A percentile compares a stretch with the other conserved stretches of the same genome.
Evolutionary conservation across 2,329 filamentous ascomycete species (phyloP).

Genomic region (Colletotrichum australisinense): DNA sequence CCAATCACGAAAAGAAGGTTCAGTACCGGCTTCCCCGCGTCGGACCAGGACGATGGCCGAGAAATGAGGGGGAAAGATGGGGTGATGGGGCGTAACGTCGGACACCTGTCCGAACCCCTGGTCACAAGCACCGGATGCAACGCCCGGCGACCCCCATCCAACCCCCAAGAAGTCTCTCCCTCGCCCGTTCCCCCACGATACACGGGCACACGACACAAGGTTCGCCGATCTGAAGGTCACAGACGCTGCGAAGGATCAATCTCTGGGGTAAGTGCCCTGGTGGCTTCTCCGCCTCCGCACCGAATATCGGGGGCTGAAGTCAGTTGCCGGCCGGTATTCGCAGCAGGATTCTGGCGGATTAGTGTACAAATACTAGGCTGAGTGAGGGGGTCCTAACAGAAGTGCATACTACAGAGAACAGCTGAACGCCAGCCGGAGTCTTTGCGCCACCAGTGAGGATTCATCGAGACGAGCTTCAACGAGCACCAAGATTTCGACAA

Average conservation of each 20-base stretch:
- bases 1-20: not conserved
- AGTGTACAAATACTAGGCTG: conserved; percentile 16
- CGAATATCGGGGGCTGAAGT: not conserved
- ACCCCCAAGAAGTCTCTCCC: not conserved
- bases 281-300: not conserved
- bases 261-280: not conserved
- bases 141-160: not conserved
- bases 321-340: not conserved
- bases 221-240: not conserved
- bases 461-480: not conserved
- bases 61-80: conserved; percentile 22
- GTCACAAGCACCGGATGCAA: not conserved
- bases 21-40: conserved; percentile 16
- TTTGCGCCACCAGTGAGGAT: not conserved
- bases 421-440: not conserved
- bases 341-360: not conserved
- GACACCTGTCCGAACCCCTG: conserved; percentile 11
- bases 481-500: not conserved
- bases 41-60: conserved; percentile 23
- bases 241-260: not conserved
- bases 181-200: not conserved
- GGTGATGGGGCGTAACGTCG: not conserved
- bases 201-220: not conserved
- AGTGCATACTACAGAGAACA: not conserved
- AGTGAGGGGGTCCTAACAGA: not conserved